These are phyloP conservation scores for Eutrema japonicum DNA, from an alignment of 345 rosid genomes.

Conservation along the genomic window DNA sequence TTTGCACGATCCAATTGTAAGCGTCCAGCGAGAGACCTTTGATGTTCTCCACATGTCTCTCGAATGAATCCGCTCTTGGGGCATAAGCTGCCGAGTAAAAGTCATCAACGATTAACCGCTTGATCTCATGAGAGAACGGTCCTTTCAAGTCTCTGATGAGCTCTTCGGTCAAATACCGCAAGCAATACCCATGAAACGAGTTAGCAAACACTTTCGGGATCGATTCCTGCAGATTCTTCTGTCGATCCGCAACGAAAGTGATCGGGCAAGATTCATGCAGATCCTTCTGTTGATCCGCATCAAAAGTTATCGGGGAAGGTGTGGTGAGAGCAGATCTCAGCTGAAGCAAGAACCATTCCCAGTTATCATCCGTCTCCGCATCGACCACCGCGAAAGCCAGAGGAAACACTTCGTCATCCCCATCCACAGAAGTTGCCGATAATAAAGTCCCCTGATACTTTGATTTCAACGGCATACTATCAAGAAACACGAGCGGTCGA, in stretches of 20 bases:
- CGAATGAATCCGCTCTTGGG: slow-evolving; percentile 63
- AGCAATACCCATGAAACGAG: slow-evolving; percentile 77
- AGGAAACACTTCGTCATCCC: slow-evolving; percentile 78
- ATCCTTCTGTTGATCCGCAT: slow-evolving; percentile 75
- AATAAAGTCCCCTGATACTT: slow-evolving; percentile 88
- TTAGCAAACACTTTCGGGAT: slow-evolving; percentile 65
- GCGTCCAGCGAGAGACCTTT: slow-evolving; percentile 79
- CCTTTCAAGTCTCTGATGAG: slow-evolving; percentile 83
- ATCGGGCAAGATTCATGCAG: slow-evolving; percentile 61
- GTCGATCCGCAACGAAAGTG: slow-evolving; percentile 85
- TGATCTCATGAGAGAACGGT: slow-evolving; percentile 88
- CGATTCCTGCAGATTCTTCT: slow-evolving; percentile 72
- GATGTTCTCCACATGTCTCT: slow-evolving; percentile 66
- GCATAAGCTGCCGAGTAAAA: slow-evolving; percentile 78
- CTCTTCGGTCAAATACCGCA: slow-evolving; percentile 69
- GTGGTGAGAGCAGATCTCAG: slow-evolving; percentile 67
- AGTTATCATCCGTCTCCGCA: slow-evolving; percentile 74
- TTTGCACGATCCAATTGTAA: slow-evolving; percentile 73
- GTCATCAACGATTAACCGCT: slow-evolving; percentile 77
- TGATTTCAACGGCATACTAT: slow-evolving; percentile 76
- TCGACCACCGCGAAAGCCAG: slow-evolving; percentile 87
- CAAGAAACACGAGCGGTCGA: slow-evolving; percentile 90
- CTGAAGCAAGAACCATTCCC: slow-evolving; percentile 94
- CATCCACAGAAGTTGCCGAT: slow-evolving; percentile 91
- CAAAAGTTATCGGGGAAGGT: slow-evolving; percentile 67